Base-by-base conservation (phyloP, 176 grass and related monocot genomes). In the Luzula sylvatica region DNA sequence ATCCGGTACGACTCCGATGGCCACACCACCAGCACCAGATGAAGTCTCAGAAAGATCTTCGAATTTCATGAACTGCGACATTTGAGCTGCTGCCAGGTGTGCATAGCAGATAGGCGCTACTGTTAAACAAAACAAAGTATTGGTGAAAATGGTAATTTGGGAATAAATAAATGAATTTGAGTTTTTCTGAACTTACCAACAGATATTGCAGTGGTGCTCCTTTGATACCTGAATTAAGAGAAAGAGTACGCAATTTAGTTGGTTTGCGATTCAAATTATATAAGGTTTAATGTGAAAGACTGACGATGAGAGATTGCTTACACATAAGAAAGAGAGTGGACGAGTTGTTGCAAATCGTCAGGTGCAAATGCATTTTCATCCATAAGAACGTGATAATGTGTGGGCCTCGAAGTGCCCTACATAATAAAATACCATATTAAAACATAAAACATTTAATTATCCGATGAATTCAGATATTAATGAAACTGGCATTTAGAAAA, bases 301-400 rank as follows among this genome's bases (percentile, higher is more conserved):
- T 22, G 20, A 22, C 15, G 22, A 8, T 41, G 20, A 45, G 46
- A 55, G 15, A 49, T 29, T 17, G 42, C 78, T 29, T 70, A 78
- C 77, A 78, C 73, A 23, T 86, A 94, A 3, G 77, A 86, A 29
- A 93, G 81, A 46, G 66, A 65, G 28, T 72, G 81, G 49, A 86
- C 74, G 11, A 86, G 39, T 51, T 72, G 68, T 51, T 86, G 73
- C 20, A 93, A 39, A 15, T 72, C 46, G 22, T 93, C 73, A 12
- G 70, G 22, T 8, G 46, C 45, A 54, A 85, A 92, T 11, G 60
- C 65, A 32, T 80, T 85, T 45, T 93, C 73, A 45, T 85, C 81
- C 67, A 78, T 23, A 32, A 85, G 55, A 8, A 93, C 66, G 58
- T 93, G 65, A 48, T 75, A 86, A 26, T 78, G 87, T 9, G 70